Percentiles rank a stretch among this genome's conserved stretches.
phyloP scores from a whole-genome alignment of 2,329 filamentous ascomycete species.

The Ceratocystis destructans region DNA sequence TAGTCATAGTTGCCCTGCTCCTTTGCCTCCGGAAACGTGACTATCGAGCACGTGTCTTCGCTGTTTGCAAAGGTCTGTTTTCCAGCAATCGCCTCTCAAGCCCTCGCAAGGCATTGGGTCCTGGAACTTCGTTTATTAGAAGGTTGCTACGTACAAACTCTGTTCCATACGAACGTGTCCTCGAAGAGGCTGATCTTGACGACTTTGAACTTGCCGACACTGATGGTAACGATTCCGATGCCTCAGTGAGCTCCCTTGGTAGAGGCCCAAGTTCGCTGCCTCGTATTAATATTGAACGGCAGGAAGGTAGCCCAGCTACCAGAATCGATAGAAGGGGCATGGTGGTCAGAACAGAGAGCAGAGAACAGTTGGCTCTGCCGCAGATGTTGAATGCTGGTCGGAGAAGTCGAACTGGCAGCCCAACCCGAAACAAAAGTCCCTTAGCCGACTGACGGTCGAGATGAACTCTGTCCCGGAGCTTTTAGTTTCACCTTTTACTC shows the following conservation, averaged over 20 bases:
- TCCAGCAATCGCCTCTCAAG: conserved; percentile 34
- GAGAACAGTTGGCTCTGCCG: conserved; percentile 56
- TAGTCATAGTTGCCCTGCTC: conserved; percentile 53
- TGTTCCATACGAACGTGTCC: conserved; percentile 62
- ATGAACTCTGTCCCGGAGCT: conserved; percentile 4
- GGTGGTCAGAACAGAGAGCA: conserved; percentile 69
- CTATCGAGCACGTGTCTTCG: conserved; percentile 36
- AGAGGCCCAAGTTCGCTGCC: conserved; percentile 24
- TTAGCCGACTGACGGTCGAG: conserved; percentile 11
- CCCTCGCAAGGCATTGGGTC: conserved; percentile 24
- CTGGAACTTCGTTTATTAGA: conserved; percentile 33
- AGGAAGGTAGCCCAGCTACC: conserved; percentile 20
- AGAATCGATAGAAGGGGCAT: conserved; percentile 56
- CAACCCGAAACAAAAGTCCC: conserved; percentile 29
- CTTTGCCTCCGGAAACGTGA: conserved; percentile 73
- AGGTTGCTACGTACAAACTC: conserved; percentile 51
- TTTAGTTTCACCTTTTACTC: conserved; percentile 2
- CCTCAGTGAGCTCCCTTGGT: conserved; percentile 19
- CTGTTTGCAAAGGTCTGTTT: conserved; percentile 23
- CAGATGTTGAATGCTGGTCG: conserved; percentile 43
- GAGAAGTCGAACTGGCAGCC: conserved; percentile 43
- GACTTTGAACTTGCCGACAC: conserved; percentile 67
- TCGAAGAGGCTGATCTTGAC: conserved; percentile 62
- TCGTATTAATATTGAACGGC: not conserved
- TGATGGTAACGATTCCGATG: conserved; percentile 46